Evolutionary conservation across 1,139 yeast species (phyloP).

Genomic region (Hansenula sp.): DNA sequence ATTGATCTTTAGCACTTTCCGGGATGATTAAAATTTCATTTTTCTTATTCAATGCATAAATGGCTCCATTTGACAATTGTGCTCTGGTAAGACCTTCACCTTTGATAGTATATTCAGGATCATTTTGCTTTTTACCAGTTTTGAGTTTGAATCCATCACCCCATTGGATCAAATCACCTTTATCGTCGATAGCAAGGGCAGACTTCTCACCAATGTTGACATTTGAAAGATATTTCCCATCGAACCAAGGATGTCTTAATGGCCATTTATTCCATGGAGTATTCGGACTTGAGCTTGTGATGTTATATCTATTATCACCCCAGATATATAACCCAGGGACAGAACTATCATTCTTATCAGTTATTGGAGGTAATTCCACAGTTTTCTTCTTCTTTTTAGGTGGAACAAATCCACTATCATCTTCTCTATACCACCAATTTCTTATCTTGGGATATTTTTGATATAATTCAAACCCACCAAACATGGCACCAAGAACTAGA

Average conservation of each 20-base stretch:
- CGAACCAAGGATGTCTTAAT: constrained; percentile 58
- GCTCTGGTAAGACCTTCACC: constrained; percentile 45
- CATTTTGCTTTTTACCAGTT: constrained; percentile 1
- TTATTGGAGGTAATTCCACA: constrained; percentile 23
- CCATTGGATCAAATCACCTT: constrained; percentile 80
- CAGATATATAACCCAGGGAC: constrained; percentile 53
- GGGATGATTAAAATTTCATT: constrained; percentile 37
- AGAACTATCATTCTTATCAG: constrained; percentile 28
- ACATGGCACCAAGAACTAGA: neutral
- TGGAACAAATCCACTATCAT: neutral
- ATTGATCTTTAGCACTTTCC: neutral
- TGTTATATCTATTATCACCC: constrained; percentile 42
- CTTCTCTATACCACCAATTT: constrained; percentile 2
- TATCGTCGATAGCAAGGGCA: constrained; percentile 60
- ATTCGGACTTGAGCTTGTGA: constrained; percentile 34
- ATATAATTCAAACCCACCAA: constrained; percentile 2
- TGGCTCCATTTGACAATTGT: constrained; percentile 47
- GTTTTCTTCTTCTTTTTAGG: constrained; percentile 14
- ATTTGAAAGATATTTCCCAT: constrained; percentile 54
- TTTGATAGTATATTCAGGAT: constrained; percentile 24
- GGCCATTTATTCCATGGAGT: constrained; percentile 46
- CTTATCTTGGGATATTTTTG: constrained; percentile 1
- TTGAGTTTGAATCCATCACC: constrained; percentile 32
- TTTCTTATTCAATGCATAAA: constrained; percentile 55
- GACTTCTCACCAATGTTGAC: constrained; percentile 50